phyloP scores from a whole-genome alignment of 2,329 filamentous ascomycete genomes.

The Aspergillus amoenus region DNA sequence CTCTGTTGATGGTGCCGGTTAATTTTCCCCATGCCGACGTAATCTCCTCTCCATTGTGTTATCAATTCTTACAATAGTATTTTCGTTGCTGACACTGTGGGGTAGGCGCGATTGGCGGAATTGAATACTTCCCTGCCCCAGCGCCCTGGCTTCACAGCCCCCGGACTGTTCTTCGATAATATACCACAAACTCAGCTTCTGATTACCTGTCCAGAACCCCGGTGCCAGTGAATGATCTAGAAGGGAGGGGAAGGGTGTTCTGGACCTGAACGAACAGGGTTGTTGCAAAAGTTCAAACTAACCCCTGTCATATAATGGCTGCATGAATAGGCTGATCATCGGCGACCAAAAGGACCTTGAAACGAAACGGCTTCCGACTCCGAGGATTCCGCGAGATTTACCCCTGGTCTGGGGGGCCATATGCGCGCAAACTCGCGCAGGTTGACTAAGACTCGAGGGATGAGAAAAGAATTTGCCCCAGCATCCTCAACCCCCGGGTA shows the following conservation, averaged over 20 bases:
- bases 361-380: neutral
- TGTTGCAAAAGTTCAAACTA: neutral
- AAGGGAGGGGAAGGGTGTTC: conserved; percentile 2
- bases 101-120: conserved; percentile 12
- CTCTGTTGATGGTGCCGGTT: neutral
- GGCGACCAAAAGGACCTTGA: neutral
- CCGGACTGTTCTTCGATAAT: neutral
- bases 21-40: neutral
- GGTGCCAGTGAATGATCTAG: conserved; percentile 2
- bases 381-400: too few species aligned
- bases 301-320: neutral
- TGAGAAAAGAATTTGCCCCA: neutral
- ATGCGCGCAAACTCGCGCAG: neutral
- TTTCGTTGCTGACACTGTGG: neutral
- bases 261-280: conserved; percentile 3
- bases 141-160: too few species aligned
- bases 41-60: neutral
- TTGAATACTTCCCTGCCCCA: conserved; percentile 1
- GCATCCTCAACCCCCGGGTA: conserved; percentile 1
- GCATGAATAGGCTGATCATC: neutral
- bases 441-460: neutral
- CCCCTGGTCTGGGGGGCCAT: neutral
- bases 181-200: neutral
- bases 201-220: neutral
- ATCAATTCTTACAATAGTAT: neutral